Conservation (phyloP, 441 rosid species). For the Adansonia rubrostipa region DNA sequence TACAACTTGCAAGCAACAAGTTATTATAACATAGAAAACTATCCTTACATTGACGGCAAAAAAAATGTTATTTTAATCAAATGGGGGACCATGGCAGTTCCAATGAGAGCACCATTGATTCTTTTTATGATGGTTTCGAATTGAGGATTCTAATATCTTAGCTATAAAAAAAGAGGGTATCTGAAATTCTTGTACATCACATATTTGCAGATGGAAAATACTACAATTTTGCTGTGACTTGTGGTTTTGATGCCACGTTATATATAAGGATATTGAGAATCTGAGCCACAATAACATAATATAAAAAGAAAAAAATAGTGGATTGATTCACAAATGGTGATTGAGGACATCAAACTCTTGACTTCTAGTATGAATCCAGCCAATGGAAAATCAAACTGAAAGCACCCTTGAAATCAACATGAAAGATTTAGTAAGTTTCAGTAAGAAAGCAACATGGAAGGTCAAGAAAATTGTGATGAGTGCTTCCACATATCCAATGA, state of each 20-base stretch:
- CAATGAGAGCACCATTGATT: not conserved
- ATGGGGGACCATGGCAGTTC: conserved; percentile 6
- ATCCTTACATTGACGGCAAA: not conserved
- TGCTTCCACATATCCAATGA: too few species aligned
- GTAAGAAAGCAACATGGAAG: too few species aligned
- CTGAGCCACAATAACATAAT: not conserved
- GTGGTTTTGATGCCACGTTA: not conserved
- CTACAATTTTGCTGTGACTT: not conserved
- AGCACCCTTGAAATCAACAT: not conserved
- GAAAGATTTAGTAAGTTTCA: too few species aligned
- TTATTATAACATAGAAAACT: not conserved
- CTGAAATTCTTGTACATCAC: not conserved
- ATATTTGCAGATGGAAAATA: not conserved
- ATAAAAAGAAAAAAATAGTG: not conserved
- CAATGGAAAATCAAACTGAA: conserved; percentile 9
- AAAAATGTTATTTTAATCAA: not conserved
- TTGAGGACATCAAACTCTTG: not conserved
- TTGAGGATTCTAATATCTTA: not conserved
- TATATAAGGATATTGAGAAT: not conserved
- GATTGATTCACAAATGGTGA: not conserved
- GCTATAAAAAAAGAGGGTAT: not conserved
- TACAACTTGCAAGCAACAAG: not conserved
- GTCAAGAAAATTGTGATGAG: too few species aligned
- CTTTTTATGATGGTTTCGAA: not conserved
- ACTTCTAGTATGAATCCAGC: conserved; percentile 4